A percentile compares a stretch with the other conserved stretches of the same genome.
Conservation (phyloP, 306 rosid genomes). For the Cucumis cinereus region DNA sequence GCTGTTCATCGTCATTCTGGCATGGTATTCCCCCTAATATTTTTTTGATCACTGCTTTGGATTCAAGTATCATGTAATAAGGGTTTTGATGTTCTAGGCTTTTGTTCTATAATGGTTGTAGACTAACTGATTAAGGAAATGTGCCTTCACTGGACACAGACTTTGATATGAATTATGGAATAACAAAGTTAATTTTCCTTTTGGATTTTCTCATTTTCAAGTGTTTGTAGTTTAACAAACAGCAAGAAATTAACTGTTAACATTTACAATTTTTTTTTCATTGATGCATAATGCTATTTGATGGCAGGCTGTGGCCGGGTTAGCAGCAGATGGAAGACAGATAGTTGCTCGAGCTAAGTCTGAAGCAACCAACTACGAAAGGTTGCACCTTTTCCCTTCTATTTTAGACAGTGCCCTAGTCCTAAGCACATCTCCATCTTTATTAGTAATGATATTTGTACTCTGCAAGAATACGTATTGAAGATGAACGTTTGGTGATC, state of each 20-base stretch:
- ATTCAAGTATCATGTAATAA: not conserved
- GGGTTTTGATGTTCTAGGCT: not conserved
- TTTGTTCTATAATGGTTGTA: not conserved
- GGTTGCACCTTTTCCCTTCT: constrained; percentile 26
- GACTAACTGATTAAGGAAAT: not conserved
- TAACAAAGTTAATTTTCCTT: not conserved
- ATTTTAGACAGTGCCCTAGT: not conserved
- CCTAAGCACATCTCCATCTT: not conserved
- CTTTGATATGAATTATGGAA: not conserved
- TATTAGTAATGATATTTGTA: not conserved
- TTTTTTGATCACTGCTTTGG: not conserved
- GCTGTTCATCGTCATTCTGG: constrained; percentile 90
- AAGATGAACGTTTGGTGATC: not conserved
- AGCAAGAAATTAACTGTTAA: not conserved
- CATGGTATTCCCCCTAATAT: constrained; percentile 41
- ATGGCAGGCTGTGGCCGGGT: constrained; percentile 74
- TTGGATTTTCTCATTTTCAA: not conserved
- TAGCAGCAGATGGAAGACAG: constrained; percentile 57
- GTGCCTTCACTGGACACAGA: not conserved
- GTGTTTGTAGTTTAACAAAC: not conserved
- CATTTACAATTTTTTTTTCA: not conserved
- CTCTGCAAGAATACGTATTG: not conserved
- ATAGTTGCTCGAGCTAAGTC: constrained; percentile 59
- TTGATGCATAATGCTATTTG: not conserved
- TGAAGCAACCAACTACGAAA: constrained; percentile 81